Conservation (phyloP, 2,329 filamentous ascomycete species). For the Teratosphaeria zuluensis region DNA sequence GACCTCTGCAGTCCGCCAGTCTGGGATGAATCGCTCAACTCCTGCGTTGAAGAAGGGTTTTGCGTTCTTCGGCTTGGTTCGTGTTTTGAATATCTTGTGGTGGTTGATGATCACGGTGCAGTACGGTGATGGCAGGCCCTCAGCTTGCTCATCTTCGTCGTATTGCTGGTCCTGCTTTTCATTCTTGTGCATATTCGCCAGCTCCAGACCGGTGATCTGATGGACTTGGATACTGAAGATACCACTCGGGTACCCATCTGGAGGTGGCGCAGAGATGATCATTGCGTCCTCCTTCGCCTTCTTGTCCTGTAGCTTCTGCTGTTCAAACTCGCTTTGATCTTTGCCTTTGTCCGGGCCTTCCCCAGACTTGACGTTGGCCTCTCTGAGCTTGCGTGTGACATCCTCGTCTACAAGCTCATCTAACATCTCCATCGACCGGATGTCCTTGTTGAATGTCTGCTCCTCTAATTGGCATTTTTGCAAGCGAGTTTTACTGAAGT, state of each 20-base stretch:
- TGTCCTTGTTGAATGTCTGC: slow-evolving; percentile 50
- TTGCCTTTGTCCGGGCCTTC: slow-evolving; percentile 5
- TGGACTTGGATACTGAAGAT: slow-evolving; percentile 63
- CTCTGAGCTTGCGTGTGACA: slow-evolving; percentile 55
- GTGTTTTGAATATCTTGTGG: slow-evolving; percentile 56
- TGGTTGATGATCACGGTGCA: slow-evolving; percentile 67
- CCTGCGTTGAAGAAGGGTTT: slow-evolving; percentile 73
- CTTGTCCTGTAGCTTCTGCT: slow-evolving; percentile 59
- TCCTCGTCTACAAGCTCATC: slow-evolving; percentile 45
- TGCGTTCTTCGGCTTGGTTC: slow-evolving; percentile 67
- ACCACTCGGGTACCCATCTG: slow-evolving; percentile 52
- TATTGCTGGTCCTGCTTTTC: slow-evolving; percentile 39
- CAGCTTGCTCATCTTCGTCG: slow-evolving; percentile 48
- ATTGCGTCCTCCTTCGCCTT: slow-evolving; percentile 49
- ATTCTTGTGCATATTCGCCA: slow-evolving; percentile 49
- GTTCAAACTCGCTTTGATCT: slow-evolving; percentile 47
- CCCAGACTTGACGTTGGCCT: slow-evolving; percentile 51
- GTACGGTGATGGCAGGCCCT: slow-evolving; percentile 59
- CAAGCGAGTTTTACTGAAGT: slow-evolving; percentile 58
- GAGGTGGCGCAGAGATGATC: slow-evolving; percentile 58
- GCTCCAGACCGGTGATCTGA: slow-evolving; percentile 59
- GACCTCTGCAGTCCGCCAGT: slow-evolving; percentile 58
- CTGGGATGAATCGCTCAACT: slow-evolving; percentile 60
- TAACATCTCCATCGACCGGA: slow-evolving; percentile 50
- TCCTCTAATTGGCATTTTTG: slow-evolving; percentile 51